Evolutionary conservation across 176 grass and related monocot genomes (phyloP).

Genomic region (Ampelocalamus luodianensis): DNA sequence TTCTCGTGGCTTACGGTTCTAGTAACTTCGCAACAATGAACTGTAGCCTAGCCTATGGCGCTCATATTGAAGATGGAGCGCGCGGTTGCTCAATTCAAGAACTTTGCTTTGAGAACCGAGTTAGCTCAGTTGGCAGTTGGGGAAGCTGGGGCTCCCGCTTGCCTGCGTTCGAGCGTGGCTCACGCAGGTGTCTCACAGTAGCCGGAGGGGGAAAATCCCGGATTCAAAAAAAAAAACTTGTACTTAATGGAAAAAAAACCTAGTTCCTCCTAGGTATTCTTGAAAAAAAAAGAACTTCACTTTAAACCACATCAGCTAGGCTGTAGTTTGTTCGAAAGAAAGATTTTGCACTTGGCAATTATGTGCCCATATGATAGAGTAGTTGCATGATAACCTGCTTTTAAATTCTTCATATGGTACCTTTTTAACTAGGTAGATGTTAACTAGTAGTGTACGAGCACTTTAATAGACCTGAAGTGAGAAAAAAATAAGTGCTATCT

Average conservation of each 20-base stretch:
- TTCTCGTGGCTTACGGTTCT: neutral
- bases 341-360: neutral
- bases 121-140: too few relatives aligned
- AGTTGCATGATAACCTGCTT: neutral
- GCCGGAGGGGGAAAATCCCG: too few relatives aligned
- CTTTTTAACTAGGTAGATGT: neutral
- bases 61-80: neutral
- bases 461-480: neutral
- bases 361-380: neutral
- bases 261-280: too few relatives aligned
- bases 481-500: neutral
- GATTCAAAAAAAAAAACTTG: too few relatives aligned
- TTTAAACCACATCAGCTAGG: neutral
- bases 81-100: neutral
- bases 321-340: neutral
- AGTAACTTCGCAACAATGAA: neutral
- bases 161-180: too few relatives aligned
- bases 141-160: too few relatives aligned
- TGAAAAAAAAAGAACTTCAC: too few relatives aligned
- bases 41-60: neutral
- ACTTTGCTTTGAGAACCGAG: too few relatives aligned
- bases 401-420: neutral
- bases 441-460: neutral
- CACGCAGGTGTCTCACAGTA: too few relatives aligned
- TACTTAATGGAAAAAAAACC: too few relatives aligned